These are phyloP conservation scores for Lavandula angustifolia DNA, from an alignment of 257 asterid species.

Conservation along the genomic window DNA sequence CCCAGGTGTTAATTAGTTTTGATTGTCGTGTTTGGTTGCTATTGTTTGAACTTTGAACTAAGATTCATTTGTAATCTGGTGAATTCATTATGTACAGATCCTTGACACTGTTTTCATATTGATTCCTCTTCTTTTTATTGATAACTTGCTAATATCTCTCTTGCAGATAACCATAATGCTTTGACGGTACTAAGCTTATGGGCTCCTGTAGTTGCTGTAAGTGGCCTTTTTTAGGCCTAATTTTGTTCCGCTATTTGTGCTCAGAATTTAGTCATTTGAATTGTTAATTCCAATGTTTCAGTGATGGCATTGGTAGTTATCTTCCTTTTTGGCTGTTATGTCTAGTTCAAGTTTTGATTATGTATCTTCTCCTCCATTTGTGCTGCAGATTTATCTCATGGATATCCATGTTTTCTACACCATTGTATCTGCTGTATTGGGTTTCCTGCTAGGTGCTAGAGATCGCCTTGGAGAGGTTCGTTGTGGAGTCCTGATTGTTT, in stretches of 20 bases:
- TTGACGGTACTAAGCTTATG: conserved; percentile 79
- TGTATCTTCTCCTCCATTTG: conserved; percentile 16
- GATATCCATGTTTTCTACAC: conserved; percentile 93
- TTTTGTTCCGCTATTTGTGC: conserved; percentile 1
- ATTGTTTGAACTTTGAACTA: conserved; percentile 24
- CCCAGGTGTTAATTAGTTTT: conserved; percentile 15
- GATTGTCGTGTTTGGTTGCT: conserved; percentile 9
- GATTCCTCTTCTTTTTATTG: conserved; percentile 10
- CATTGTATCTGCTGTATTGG: conserved; percentile 79
- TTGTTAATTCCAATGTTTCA: conserved; percentile 2
- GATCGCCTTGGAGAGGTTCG: conserved; percentile 95
- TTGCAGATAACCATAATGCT: conserved; percentile 90
- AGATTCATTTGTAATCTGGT: conserved; percentile 16
- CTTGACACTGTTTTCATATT: conserved; percentile 8
- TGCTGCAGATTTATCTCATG: conserved; percentile 83
- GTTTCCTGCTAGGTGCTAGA: conserved; percentile 93
- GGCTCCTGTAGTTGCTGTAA: conserved; percentile 90
- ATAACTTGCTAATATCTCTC: conserved; percentile 28
- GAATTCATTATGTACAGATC: conserved; percentile 10
- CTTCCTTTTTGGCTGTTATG: conserved; percentile 10
- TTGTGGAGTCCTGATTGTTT: not conserved
- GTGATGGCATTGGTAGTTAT: conserved; percentile 1
- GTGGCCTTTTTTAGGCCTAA: conserved; percentile 34
- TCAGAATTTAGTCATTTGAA: conserved; percentile 5
- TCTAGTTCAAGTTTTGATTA: conserved; percentile 21